Conservation (phyloP, 805 yeast genomes). For the Cyberlindnera maritima region DNA sequence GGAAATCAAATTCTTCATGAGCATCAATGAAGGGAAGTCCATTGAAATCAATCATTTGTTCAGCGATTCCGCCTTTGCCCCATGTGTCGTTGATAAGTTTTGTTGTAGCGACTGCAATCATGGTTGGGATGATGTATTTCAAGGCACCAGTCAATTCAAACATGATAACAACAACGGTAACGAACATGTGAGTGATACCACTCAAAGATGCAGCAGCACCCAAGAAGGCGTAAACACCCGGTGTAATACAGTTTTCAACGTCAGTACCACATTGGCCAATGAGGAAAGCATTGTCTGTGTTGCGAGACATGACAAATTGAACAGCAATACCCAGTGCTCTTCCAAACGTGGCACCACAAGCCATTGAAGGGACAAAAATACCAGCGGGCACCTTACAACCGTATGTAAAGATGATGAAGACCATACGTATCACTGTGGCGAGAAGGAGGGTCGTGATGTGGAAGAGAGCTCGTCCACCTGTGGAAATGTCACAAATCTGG, state of each 20-base stretch:
- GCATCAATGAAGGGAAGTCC: conserved; percentile 81
- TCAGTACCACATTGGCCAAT: conserved; percentile 38
- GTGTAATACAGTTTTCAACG: conserved; percentile 61
- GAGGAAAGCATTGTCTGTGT: conserved; percentile 36
- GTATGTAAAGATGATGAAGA: conserved; percentile 78
- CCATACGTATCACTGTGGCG: conserved; percentile 72
- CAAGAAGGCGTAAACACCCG: conserved; percentile 92
- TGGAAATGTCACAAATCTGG: conserved; percentile 37
- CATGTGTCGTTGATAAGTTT: conserved; percentile 72
- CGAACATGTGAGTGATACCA: conserved; percentile 91
- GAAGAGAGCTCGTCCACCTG: conserved; percentile 28
- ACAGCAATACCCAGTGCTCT: conserved; percentile 78
- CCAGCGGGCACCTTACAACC: conserved; percentile 98
- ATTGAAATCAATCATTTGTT: conserved; percentile 85
- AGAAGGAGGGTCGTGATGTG: conserved; percentile 52
- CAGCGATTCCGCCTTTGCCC: conserved; percentile 91
- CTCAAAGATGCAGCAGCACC: conserved; percentile 96
- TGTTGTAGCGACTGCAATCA: conserved; percentile 92
- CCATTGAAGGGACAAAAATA: conserved; percentile 94
- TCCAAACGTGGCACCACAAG: conserved; percentile 94
- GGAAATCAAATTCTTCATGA: conserved; percentile 64
- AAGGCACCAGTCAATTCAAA: conserved; percentile 96
- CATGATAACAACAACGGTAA: conserved; percentile 93
- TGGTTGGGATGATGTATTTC: conserved; percentile 87
- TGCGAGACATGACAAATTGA: conserved; percentile 43